These are phyloP conservation scores for Penicillium pancosmium DNA, from an alignment of 495 filamentous ascomycete genomes.

Conservation along the genomic window DNA sequence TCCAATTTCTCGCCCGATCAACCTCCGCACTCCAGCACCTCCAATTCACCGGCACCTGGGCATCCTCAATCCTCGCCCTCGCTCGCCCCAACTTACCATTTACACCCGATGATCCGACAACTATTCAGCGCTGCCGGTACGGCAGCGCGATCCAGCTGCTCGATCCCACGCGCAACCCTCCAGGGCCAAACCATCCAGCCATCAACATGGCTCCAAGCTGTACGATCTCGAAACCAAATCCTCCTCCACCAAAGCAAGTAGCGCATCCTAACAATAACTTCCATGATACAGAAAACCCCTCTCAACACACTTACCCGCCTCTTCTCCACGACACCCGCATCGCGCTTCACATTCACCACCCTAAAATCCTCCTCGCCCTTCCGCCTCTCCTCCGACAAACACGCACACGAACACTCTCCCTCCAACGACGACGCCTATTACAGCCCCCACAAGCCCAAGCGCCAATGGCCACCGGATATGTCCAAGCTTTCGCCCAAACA, in stretches of 20 bases:
- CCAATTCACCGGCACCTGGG: too few species aligned
- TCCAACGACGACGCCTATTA: slow-evolving; percentile 32
- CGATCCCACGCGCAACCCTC: background rate
- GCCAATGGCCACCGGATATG: slow-evolving; percentile 93
- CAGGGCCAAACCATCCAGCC: background rate
- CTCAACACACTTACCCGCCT: slow-evolving; percentile 15
- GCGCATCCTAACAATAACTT: background rate
- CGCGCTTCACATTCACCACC: slow-evolving; percentile 21
- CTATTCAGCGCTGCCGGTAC: background rate
- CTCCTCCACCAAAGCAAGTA: background rate
- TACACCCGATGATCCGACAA: slow-evolving; percentile 19
- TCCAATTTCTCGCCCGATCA: slow-evolving; percentile 12
- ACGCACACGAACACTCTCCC: slow-evolving; percentile 8
- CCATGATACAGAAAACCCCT: slow-evolving; percentile 10
- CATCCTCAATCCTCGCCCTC: background rate
- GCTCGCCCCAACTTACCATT: background rate
- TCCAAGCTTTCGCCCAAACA: slow-evolving; percentile 74
- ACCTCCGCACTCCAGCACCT: background rate
- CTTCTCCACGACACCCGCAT: slow-evolving; percentile 23
- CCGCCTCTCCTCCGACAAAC: slow-evolving; percentile 39
- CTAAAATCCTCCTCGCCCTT: slow-evolving; percentile 35
- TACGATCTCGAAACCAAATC: background rate
- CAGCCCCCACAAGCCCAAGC: slow-evolving; percentile 77
- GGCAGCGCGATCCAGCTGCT: background rate
- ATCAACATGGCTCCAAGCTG: slow-evolving; percentile 4